phyloP scores from a whole-genome alignment of 2,329 filamentous ascomycete genomes.

The Tympanopsis confertula region DNA sequence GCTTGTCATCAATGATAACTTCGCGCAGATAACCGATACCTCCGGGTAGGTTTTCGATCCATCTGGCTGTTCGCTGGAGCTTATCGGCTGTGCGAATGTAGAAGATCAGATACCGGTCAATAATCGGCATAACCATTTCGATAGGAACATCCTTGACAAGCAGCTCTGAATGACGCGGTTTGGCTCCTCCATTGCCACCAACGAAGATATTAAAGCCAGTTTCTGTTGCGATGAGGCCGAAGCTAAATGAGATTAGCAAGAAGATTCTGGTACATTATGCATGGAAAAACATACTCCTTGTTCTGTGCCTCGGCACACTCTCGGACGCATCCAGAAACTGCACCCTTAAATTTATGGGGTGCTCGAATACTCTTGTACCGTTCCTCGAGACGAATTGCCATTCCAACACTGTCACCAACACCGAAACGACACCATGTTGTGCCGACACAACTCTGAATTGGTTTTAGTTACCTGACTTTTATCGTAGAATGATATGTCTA shows the following conservation, averaged over 20 bases:
- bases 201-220: constrained; percentile 92
- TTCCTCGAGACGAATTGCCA: constrained; percentile 79
- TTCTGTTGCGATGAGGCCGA: constrained; percentile 81
- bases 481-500: constrained; percentile 4
- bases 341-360: constrained; percentile 85
- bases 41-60: constrained; percentile 74
- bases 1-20: constrained; percentile 73
- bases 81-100: constrained; percentile 89
- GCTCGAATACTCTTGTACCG: constrained; percentile 83
- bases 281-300: constrained; percentile 58
- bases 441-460: constrained; percentile 60
- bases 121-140: constrained; percentile 68
- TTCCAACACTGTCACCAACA: constrained; percentile 79
- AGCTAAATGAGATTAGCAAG: constrained; percentile 30
- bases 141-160: constrained; percentile 78
- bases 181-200: constrained; percentile 78
- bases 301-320: constrained; percentile 88
- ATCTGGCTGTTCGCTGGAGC: constrained; percentile 76
- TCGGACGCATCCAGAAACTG: constrained; percentile 80
- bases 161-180: constrained; percentile 70
- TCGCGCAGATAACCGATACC: constrained; percentile 73
- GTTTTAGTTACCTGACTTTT: not conserved
- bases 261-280: not conserved
- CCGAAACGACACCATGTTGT: constrained; percentile 86
- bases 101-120: constrained; percentile 84